Percentiles rank a stretch among this genome's conserved stretches.
Conservation (phyloP, 2,329 filamentous ascomycete genomes). For the Aurifilum marmelostoma region DNA sequence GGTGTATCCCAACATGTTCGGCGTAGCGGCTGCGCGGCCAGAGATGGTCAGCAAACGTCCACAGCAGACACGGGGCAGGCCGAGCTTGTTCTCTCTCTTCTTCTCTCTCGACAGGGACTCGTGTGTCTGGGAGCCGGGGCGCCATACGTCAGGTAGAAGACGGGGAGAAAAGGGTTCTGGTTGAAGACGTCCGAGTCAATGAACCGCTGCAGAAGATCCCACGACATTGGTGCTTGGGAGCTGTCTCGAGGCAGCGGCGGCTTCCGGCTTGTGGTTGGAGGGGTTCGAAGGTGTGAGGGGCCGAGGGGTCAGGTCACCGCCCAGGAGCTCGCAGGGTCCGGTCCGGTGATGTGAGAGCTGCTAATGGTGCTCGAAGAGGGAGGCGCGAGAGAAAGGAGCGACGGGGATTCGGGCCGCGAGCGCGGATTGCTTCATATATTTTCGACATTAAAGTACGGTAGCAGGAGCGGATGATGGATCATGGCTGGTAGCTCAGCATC, state of each 20-base stretch:
- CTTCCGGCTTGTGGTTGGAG: constrained; percentile 23
- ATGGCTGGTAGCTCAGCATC: constrained; percentile 33
- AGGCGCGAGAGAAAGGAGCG: constrained; percentile 35
- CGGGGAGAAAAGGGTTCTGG: constrained; percentile 84
- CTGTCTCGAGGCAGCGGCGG: constrained; percentile 24
- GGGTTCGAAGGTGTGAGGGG: constrained; percentile 25
- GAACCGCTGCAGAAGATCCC: constrained; percentile 88
- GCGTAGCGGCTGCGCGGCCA: constrained; percentile 70
- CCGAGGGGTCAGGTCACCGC: constrained; percentile 13
- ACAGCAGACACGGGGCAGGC: constrained; percentile 14
- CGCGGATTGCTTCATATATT: constrained; percentile 44
- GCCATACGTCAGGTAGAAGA: constrained; percentile 84
- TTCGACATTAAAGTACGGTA: constrained; percentile 37
- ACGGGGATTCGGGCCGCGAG: constrained; percentile 35
- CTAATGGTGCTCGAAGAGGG: constrained; percentile 29
- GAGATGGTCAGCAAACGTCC: constrained; percentile 20
- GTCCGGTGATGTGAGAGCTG: background rate
- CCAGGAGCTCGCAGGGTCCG: constrained; percentile 9
- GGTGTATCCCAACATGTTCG: constrained; percentile 87
- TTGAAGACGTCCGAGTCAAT: constrained; percentile 94
- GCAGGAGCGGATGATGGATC: constrained; percentile 33
- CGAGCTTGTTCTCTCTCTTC: too few species aligned
- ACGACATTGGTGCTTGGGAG: constrained; percentile 63
- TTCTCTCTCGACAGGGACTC: background rate
- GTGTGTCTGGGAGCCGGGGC: constrained; percentile 22